Percentiles rank a stretch among this genome's conserved stretches.
phyloP scores from a whole-genome alignment of 768 basidiomycete species.

The Sistotremastrum suecicum region DNA sequence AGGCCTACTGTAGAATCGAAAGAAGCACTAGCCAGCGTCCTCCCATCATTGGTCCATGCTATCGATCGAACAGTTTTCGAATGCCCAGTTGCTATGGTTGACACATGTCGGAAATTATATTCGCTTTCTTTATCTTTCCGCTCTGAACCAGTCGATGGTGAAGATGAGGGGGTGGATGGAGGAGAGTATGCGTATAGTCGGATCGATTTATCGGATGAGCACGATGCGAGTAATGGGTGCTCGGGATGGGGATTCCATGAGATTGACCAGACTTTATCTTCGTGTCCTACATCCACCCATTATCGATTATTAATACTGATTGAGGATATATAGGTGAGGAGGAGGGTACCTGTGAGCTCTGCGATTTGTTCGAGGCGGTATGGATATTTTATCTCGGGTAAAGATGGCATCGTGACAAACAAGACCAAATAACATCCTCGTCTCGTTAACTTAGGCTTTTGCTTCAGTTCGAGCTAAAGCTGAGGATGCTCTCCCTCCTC shows the following conservation, averaged over 20 bases:
- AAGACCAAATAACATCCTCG: too few relatives aligned
- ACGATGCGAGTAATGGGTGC: conserved; percentile 75
- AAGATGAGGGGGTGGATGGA: conserved; percentile 11
- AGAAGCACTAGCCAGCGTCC: conserved; percentile 77
- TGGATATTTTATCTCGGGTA: too few relatives aligned
- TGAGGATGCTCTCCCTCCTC: conserved; percentile 2
- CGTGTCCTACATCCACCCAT: conserved; percentile 38
- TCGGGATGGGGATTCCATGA: conserved; percentile 84
- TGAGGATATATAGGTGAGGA: too few relatives aligned
- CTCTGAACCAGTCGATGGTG: conserved; percentile 13
- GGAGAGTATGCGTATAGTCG: conserved; percentile 60
- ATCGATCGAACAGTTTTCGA: conserved; percentile 74
- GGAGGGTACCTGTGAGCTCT: too few relatives aligned
- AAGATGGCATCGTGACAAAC: too few relatives aligned
- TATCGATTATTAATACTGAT: too few relatives aligned
- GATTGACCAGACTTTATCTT: conserved; percentile 76
- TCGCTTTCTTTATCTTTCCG: not conserved
- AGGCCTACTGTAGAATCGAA: conserved; percentile 89
- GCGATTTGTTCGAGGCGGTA: too few relatives aligned
- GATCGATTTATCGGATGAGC: conserved; percentile 88
- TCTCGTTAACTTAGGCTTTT: too few relatives aligned
- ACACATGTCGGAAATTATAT: conserved; percentile 34
- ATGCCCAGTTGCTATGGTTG: conserved; percentile 73
- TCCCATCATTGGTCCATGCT: conserved; percentile 83
- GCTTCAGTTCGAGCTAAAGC: too few relatives aligned